phyloP scores from a whole-genome alignment of 306 rosid species.

The Alnus rubra region DNA sequence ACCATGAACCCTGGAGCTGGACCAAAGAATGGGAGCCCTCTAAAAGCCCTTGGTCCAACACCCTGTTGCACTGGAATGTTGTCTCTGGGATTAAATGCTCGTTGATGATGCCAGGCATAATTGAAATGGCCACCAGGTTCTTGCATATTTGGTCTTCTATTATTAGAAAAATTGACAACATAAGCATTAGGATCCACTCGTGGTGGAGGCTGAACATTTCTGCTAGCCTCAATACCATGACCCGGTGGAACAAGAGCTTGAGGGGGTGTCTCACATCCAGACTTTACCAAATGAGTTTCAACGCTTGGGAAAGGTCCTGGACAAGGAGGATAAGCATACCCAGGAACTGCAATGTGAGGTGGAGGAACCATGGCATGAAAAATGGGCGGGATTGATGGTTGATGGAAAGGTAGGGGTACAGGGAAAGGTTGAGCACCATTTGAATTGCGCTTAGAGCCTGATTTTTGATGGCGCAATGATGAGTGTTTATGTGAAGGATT shows the following conservation, averaged over 20 bases:
- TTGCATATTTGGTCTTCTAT: conserved; percentile 64
- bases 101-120: conserved; percentile 78
- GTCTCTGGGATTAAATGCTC: conserved; percentile 59
- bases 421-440: conserved; percentile 58
- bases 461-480: conserved; percentile 61
- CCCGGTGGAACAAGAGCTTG: conserved; percentile 59
- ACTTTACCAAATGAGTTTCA: conserved; percentile 58
- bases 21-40: conserved; percentile 62
- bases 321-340: conserved; percentile 63
- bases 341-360: conserved; percentile 65
- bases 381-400: conserved; percentile 50
- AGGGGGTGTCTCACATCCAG: conserved; percentile 56
- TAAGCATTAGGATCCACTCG: conserved; percentile 65
- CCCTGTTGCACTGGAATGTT: conserved; percentile 68
- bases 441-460: conserved; percentile 60
- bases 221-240: conserved; percentile 40
- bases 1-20: conserved; percentile 79
- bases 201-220: conserved; percentile 51
- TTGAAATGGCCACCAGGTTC: conserved; percentile 65
- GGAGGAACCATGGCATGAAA: conserved; percentile 65
- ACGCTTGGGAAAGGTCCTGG: conserved; percentile 60
- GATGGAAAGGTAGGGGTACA: conserved; percentile 59
- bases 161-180: conserved; percentile 46
- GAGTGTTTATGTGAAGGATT: conserved; percentile 51
- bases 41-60: conserved; percentile 71